phyloP scores from a whole-genome alignment of 257 asterid species.

The Solanum chiquidenum region DNA sequence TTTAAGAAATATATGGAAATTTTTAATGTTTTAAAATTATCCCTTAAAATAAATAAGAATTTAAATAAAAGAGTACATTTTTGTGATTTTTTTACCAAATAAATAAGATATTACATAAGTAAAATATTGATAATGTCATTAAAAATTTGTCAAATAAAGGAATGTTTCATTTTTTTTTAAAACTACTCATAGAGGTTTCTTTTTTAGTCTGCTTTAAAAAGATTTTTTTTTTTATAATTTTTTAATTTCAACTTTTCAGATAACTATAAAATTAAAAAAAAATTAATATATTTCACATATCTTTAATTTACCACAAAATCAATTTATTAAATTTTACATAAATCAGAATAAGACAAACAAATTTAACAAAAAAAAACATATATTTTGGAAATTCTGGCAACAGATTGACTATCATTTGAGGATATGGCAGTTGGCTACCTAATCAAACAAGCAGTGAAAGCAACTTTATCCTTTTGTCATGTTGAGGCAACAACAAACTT shows the following conservation, averaged over 20 bases:
- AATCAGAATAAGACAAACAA: background rate
- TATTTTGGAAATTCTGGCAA: constrained; percentile 25
- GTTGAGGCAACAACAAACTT: background rate
- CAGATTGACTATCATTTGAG: background rate
- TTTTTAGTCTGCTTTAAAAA: no score
- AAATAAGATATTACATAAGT: accelerated
- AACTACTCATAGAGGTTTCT: no score
- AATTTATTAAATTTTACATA: background rate
- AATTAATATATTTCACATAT: accelerated
- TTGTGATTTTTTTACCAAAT: accelerated
- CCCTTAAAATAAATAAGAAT: accelerated
- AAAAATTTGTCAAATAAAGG: no score
- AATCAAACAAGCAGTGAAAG: background rate
- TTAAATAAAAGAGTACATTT: no score
- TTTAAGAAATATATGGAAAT: no score
- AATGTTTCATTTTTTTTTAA: no score
- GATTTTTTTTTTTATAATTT: no score
- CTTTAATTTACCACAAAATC: background rate
- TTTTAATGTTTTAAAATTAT: no score
- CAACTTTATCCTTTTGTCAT: background rate
- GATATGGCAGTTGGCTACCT: constrained; percentile 7
- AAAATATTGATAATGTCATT: no score
- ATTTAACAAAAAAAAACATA: background rate
- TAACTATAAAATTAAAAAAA: accelerated
- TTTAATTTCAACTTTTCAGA: accelerated